These are phyloP conservation scores for Nothomitra cinnamomea DNA, from an alignment of 2,329 filamentous ascomycete genomes.

Conservation along the genomic window DNA sequence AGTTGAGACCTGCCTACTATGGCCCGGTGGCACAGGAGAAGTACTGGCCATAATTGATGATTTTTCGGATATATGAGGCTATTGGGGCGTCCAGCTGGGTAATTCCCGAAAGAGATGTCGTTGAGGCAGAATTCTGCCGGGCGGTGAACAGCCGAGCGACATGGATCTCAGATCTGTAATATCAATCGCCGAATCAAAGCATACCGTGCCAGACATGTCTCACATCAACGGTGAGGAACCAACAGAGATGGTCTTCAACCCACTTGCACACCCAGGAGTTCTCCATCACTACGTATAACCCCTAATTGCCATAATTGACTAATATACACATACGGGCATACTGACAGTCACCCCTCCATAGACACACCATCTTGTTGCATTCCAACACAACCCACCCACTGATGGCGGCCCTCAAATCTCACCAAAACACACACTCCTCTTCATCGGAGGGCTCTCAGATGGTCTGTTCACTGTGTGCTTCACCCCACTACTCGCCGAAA, in stretches of 20 bases:
- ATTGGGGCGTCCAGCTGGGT: too few species aligned
- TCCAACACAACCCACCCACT: slow-evolving; percentile 16
- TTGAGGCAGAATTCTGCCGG: not conserved
- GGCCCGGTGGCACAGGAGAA: not conserved
- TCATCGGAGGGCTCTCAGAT: slow-evolving; percentile 54
- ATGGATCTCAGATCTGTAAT: too few species aligned
- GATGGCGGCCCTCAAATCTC: slow-evolving; percentile 11
- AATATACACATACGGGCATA: too few species aligned
- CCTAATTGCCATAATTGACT: too few species aligned
- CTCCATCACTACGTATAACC: slow-evolving; percentile 4
- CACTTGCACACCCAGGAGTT: not conserved
- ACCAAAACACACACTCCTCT: slow-evolving; percentile 43
- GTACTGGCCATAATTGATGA: not conserved
- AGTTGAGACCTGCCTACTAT: not conserved
- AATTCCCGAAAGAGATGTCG: not conserved
- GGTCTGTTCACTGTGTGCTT: slow-evolving; percentile 50
- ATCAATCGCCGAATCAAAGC: not conserved
- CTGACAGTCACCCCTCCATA: slow-evolving; percentile 6
- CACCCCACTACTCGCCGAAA: slow-evolving; percentile 25
- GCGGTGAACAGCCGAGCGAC: not conserved
- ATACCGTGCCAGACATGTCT: not conserved
- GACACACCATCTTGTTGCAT: slow-evolving; percentile 17
- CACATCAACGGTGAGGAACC: not conserved
- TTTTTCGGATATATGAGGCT: too few species aligned
- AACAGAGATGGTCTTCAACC: not conserved